Evolutionary conservation across 2,329 filamentous ascomycete genomes (phyloP).

Genomic region (Beauveria bassiana): DNA sequence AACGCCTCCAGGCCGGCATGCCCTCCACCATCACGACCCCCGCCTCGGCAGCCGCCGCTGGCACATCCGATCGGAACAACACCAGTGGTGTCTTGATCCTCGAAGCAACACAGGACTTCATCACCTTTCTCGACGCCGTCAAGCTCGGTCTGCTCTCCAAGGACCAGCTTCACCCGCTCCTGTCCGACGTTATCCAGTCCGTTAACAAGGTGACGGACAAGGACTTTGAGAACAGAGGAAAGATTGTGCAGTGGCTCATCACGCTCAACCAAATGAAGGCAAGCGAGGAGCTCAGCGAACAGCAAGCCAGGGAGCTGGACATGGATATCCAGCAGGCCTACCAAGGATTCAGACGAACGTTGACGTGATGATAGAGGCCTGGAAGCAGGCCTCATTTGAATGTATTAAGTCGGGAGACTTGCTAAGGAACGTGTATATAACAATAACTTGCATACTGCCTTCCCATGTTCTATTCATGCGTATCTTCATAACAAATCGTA

Average conservation of each 20-base stretch:
- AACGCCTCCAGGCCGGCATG: slow-evolving; percentile 85
- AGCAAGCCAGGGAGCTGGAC: slow-evolving; percentile 81
- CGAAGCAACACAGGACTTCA: slow-evolving; percentile 94
- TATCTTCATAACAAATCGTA: background rate
- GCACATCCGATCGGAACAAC: slow-evolving; percentile 34
- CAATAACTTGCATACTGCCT: background rate
- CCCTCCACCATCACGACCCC: slow-evolving; percentile 69
- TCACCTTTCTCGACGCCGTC: slow-evolving; percentile 92
- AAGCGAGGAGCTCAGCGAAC: slow-evolving; percentile 79
- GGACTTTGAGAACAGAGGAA: slow-evolving; percentile 90
- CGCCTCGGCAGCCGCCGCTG: slow-evolving; percentile 36
- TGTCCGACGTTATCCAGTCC: slow-evolving; percentile 93
- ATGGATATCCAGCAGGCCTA: slow-evolving; percentile 94
- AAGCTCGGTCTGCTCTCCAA: slow-evolving; percentile 89
- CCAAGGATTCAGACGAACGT: slow-evolving; percentile 79
- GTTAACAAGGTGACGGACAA: slow-evolving; percentile 95
- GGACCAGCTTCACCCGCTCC: slow-evolving; percentile 87
- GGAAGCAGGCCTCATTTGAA: background rate
- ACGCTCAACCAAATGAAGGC: slow-evolving; percentile 96
- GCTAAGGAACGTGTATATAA: background rate
- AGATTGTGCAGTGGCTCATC: slow-evolving; percentile 98
- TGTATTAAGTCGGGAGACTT: background rate
- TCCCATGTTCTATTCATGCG: background rate
- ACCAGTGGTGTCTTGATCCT: slow-evolving; percentile 64
- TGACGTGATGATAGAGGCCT: slow-evolving; percentile 39